Conservation (phyloP, 1,139 yeast genomes). For the Suhomyces guaymorum region DNA sequence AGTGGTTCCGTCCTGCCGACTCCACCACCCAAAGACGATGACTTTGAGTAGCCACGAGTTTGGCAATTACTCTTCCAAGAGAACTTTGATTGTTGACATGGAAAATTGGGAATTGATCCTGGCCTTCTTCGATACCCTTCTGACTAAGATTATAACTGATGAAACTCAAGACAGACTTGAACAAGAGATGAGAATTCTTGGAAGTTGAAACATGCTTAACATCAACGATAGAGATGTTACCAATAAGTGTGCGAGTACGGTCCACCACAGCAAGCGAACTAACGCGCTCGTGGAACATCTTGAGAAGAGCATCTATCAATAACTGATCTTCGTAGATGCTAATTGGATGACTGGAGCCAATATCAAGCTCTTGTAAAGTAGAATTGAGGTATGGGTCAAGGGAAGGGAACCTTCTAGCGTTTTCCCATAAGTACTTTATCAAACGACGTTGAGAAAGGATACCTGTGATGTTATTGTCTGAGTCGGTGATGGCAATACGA, state of each 20-base stretch:
- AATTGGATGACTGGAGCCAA: conserved; percentile 71
- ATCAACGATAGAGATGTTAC: conserved; percentile 92
- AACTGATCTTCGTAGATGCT: conserved; percentile 84
- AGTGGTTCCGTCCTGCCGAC: conserved; percentile 29
- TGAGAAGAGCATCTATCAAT: conserved; percentile 79
- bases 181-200: conserved; percentile 77
- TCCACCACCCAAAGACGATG: conserved; percentile 94
- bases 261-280: conserved; percentile 96
- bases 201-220: conserved; percentile 84
- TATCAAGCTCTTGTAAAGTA: conserved; percentile 63
- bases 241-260: conserved; percentile 68
- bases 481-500: conserved; percentile 78
- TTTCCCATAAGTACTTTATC: conserved; percentile 83
- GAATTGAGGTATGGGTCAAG: conserved; percentile 73
- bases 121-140: conserved; percentile 90
- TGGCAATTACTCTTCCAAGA: conserved; percentile 87
- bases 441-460: conserved; percentile 87
- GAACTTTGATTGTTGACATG: conserved; percentile 81
- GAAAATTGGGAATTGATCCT: conserved; percentile 95
- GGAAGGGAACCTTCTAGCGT: conserved; percentile 80
- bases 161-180: conserved; percentile 82
- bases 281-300: conserved; percentile 82
- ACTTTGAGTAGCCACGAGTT: conserved; percentile 89
- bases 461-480: conserved; percentile 56
- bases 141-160: conserved; percentile 81